These are phyloP conservation scores for Hypoxylon crocopeplum DNA, from an alignment of 495 filamentous ascomycete genomes.

Conservation along the genomic window DNA sequence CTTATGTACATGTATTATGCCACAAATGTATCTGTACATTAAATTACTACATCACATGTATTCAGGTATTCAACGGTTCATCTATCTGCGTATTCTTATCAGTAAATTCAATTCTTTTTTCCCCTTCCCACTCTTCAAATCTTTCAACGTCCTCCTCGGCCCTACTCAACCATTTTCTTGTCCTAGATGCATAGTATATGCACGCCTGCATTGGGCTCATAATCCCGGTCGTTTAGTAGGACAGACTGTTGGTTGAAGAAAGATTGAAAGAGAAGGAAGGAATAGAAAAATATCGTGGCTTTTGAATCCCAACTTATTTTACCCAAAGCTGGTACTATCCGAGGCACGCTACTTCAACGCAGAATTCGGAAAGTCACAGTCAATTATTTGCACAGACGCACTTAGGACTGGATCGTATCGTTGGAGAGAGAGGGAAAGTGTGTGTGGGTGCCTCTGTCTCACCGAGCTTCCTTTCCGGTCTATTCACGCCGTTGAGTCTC, in stretches of 20 bases:
- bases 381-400: slow-evolving; percentile 18
- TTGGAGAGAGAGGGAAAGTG: slow-evolving; percentile 8
- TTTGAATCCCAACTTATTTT: slow-evolving; percentile 1
- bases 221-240: slow-evolving; percentile 17
- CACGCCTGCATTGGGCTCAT: slow-evolving; percentile 23
- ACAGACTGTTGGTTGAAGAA: not conserved
- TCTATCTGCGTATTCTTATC: no score
- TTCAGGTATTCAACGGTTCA: no score
- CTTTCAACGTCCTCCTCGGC: slow-evolving; percentile 26
- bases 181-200: slow-evolving; percentile 25
- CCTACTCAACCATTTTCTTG: slow-evolving; percentile 30
- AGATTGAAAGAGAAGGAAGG: slow-evolving; percentile 1
- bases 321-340: slow-evolving; percentile 6
- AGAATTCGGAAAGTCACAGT: slow-evolving; percentile 33
- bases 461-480: slow-evolving; percentile 38
- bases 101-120: slow-evolving; percentile 11
- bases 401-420: slow-evolving; percentile 10
- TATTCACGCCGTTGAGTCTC: slow-evolving; percentile 21
- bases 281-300: not conserved
- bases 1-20: not conserved
- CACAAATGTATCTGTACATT: not conserved
- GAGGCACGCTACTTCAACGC: slow-evolving; percentile 13
- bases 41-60: no score
- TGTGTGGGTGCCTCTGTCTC: slow-evolving; percentile 5
- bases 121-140: slow-evolving; percentile 7